phyloP scores from a whole-genome alignment of 371 early-diverging fungal species.

The Apophysomyces ossiformis region DNA sequence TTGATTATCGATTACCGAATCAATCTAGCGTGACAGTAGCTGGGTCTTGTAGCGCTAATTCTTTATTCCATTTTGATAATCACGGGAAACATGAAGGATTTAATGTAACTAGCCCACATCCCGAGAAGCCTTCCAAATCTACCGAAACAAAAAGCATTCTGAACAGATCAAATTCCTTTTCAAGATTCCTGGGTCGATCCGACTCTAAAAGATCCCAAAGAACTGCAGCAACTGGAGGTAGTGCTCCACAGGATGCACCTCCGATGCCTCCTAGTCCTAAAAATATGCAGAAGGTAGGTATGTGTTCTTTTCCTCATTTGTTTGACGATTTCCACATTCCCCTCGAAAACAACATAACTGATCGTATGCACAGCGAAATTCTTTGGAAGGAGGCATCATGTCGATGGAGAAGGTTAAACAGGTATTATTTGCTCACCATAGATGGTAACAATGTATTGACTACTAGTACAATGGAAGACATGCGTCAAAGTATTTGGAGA shows the following conservation, averaged over 20 bases:
- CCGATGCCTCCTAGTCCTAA: slow-evolving; percentile 46
- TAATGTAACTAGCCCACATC: slow-evolving; percentile 32
- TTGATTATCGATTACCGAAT: slow-evolving; percentile 22
- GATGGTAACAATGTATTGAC: background rate
- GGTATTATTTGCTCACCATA: slow-evolving; percentile 24
- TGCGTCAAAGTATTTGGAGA: slow-evolving; percentile 75
- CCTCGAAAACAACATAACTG: background rate
- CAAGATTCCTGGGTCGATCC: slow-evolving; percentile 52
- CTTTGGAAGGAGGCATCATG: slow-evolving; percentile 63
- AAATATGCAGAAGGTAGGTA: slow-evolving; percentile 42
- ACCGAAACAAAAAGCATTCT: slow-evolving; percentile 45
- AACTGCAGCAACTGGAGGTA: slow-evolving; percentile 13
- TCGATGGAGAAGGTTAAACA: slow-evolving; percentile 70
- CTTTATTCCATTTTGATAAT: slow-evolving; percentile 22
- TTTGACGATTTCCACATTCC: background rate
- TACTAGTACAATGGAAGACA: slow-evolving; percentile 28
- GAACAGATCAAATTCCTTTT: slow-evolving; percentile 56
- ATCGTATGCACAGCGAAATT: slow-evolving; percentile 35
- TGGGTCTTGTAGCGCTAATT: slow-evolving; percentile 4
- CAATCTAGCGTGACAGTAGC: slow-evolving; percentile 22
- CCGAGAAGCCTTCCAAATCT: slow-evolving; percentile 41
- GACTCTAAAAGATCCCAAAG: slow-evolving; percentile 49
- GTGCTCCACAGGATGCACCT: slow-evolving; percentile 27
- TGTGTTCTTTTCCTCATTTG: slow-evolving; percentile 3
- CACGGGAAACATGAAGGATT: slow-evolving; percentile 42